Evolutionary conservation across 2,329 filamentous ascomycete species (phyloP).

Genomic region (Hysterium pulicare): DNA sequence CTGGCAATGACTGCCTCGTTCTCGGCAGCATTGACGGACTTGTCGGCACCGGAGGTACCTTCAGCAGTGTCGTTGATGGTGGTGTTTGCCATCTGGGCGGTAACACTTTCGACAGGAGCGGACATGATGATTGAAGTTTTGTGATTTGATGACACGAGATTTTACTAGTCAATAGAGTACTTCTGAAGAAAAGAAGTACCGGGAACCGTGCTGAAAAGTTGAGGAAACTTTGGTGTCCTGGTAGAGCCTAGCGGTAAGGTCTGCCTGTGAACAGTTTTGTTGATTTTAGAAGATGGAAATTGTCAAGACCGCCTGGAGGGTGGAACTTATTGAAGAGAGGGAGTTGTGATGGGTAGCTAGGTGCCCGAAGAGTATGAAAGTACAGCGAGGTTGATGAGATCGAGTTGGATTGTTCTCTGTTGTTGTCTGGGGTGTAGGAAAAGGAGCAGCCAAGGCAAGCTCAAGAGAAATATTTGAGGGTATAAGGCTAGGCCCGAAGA

Average conservation of each 20-base stretch:
- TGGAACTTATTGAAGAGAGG: constrained; percentile 51
- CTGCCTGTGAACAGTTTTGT: constrained; percentile 38
- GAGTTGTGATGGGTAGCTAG: constrained; percentile 52
- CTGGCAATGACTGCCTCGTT: constrained; percentile 93
- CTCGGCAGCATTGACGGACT: constrained; percentile 69
- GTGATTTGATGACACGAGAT: constrained; percentile 54
- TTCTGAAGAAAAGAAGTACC: constrained; percentile 10
- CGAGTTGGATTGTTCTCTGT: constrained; percentile 14
- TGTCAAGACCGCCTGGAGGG: constrained; percentile 47
- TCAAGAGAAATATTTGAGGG: constrained; percentile 9
- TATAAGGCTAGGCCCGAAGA: no score
- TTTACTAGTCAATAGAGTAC: constrained; percentile 35
- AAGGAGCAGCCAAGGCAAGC: constrained; percentile 3
- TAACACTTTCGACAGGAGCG: constrained; percentile 74
- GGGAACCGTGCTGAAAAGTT: constrained; percentile 29
- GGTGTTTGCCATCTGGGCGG: constrained; percentile 65
- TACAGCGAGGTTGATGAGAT: constrained; percentile 33
- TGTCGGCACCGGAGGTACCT: constrained; percentile 52
- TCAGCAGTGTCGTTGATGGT: constrained; percentile 57
- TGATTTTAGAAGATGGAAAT: constrained; percentile 31
- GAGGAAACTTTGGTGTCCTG: constrained; percentile 45
- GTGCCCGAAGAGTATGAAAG: constrained; percentile 37
- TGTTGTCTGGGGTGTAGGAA: constrained; percentile 7
- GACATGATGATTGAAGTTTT: constrained; percentile 71
- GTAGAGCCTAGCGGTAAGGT: constrained; percentile 36